A percentile compares a stretch with the other conserved stretches of the same genome.
Conservation (phyloP, 164 flowering plant species). For the Platanus orientalis region DNA sequence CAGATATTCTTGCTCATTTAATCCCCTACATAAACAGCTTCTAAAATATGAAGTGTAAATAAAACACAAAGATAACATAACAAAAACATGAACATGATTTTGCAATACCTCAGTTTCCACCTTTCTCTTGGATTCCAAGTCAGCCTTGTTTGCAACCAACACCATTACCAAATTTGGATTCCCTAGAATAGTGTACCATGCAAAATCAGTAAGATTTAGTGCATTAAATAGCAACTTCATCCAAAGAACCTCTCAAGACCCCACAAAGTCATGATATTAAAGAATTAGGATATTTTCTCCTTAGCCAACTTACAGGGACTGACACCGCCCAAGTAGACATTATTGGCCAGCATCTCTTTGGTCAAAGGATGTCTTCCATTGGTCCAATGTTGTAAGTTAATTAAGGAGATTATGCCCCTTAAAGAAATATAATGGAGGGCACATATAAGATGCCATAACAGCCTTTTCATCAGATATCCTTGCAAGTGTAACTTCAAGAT, state of each 20-base stretch:
- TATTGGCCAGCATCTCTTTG: too few species aligned
- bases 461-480: too few species aligned
- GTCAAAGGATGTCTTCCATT: too few species aligned
- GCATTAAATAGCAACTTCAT: not conserved
- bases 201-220: not conserved
- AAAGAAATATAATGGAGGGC: too few species aligned
- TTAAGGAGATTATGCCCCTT: too few species aligned
- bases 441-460: too few species aligned
- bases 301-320: too few species aligned
- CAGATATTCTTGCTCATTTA: not conserved
- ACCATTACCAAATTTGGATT: slow-evolving; percentile 41
- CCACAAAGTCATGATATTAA: too few species aligned
- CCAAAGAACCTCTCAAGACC: not conserved
- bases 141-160: slow-evolving; percentile 43
- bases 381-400: too few species aligned
- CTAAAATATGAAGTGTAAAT: not conserved
- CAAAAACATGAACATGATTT: not conserved
- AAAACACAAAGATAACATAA: not conserved
- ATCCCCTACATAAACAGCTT: not conserved
- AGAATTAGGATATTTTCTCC: too few species aligned
- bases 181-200: slow-evolving; percentile 16
- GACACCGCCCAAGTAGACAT: too few species aligned
- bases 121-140: slow-evolving; percentile 35
- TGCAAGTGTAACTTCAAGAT: too few species aligned
- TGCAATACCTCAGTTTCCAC: slow-evolving; percentile 33